Percentiles rank a stretch among this genome's conserved stretches.
phyloP scores from a whole-genome alignment of 179 eudicot species.

The Silene vulgaris region DNA sequence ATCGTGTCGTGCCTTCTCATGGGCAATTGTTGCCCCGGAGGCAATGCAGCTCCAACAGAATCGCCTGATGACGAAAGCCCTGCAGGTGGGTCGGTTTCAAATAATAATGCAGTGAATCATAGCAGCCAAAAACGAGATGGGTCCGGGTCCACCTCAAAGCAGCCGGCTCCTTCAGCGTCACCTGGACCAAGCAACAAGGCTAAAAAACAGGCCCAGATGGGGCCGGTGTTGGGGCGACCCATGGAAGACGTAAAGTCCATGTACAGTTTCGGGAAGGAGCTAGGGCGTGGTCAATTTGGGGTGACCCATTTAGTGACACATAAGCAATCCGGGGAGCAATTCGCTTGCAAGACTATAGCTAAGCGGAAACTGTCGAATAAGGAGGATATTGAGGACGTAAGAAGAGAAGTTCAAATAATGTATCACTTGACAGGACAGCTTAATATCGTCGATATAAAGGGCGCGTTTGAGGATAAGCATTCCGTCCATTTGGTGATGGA shows the following conservation, averaged over 20 bases:
- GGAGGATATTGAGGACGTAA: slow-evolving; percentile 68
- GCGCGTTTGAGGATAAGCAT: slow-evolving; percentile 64
- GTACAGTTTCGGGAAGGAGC: slow-evolving; percentile 62
- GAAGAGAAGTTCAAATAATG: slow-evolving; percentile 69
- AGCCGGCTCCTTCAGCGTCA: slow-evolving; percentile 25
- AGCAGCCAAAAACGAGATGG: slow-evolving; percentile 20
- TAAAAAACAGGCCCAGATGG: slow-evolving; percentile 34
- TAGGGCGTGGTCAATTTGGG: slow-evolving; percentile 69
- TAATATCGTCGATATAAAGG: slow-evolving; percentile 63
- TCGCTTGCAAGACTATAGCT: slow-evolving; percentile 63
- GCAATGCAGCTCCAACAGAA: slow-evolving; percentile 30
- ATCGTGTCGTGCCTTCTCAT: slow-evolving; percentile 26
- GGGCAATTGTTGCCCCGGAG: slow-evolving; percentile 56
- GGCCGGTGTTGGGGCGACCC: slow-evolving; percentile 55
- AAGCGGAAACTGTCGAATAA: slow-evolving; percentile 61
- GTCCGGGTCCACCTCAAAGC: slow-evolving; percentile 10
- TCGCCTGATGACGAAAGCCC: slow-evolving; percentile 20
- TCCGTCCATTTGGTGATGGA: slow-evolving; percentile 73
- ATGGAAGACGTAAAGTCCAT: slow-evolving; percentile 54
- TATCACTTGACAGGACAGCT: slow-evolving; percentile 57
- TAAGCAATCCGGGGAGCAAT: slow-evolving; percentile 54
- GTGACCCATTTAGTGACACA: slow-evolving; percentile 59
- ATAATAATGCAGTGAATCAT: slow-evolving; percentile 12
- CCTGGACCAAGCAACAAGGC: slow-evolving; percentile 19
- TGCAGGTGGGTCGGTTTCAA: slow-evolving; percentile 4